These are phyloP conservation scores for Crithidia thermophila DNA, from an alignment of 208 protist genomes.

Conservation along the genomic window DNA sequence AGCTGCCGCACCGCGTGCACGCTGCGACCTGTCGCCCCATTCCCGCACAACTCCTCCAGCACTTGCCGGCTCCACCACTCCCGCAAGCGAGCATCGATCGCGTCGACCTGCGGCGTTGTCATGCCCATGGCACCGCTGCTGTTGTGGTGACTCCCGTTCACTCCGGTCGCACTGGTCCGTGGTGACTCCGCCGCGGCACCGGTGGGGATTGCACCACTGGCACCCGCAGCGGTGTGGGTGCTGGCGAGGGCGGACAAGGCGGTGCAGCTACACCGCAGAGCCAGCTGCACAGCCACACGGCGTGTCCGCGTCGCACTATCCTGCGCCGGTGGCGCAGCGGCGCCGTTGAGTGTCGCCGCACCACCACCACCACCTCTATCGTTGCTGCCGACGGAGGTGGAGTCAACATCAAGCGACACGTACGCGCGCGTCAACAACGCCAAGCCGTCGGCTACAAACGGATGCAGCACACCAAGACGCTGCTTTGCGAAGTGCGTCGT, in stretches of 20 bases:
- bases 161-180: background rate
- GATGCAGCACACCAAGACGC: slow-evolving; percentile 38
- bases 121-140: background rate
- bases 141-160: background rate
- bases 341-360: background rate
- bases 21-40: slow-evolving; percentile 3
- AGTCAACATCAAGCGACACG: slow-evolving; percentile 34
- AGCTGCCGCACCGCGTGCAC: slow-evolving; percentile 15
- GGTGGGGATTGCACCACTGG: background rate
- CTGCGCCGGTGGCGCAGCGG: background rate
- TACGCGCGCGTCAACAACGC: slow-evolving; percentile 28
- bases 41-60: slow-evolving; percentile 25
- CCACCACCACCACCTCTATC: background rate
- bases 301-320: slow-evolving; percentile 20
- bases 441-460: slow-evolving; percentile 31
- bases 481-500: slow-evolving; percentile 33
- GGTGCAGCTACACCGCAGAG: slow-evolving; percentile 34
- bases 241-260: slow-evolving; percentile 23
- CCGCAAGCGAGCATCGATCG: slow-evolving; percentile 5
- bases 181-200: background rate
- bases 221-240: background rate
- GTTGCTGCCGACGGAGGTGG: background rate
- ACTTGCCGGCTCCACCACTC: slow-evolving; percentile 32
- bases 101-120: background rate
- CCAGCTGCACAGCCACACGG: slow-evolving; percentile 33